Percentiles rank a stretch among this genome's conserved stretches.
phyloP scores from a whole-genome alignment of 202 grass and related monocot genomes.

The Panicum hallii region DNA sequence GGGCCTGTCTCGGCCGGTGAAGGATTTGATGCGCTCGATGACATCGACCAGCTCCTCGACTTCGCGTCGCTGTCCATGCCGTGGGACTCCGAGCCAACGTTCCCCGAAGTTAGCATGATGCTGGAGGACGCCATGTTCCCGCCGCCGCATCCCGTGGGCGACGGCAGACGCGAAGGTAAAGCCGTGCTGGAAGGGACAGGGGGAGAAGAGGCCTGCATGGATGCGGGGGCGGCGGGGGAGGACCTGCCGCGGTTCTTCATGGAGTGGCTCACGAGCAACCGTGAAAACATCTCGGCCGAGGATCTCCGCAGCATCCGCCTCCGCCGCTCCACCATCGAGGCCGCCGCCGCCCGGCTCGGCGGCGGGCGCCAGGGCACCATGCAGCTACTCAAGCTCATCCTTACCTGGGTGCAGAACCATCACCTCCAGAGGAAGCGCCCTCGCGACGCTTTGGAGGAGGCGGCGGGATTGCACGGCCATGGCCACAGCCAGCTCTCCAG shows the following conservation, averaged over 20 bases:
- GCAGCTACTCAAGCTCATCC: slow-evolving; percentile 92
- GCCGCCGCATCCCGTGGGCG: slow-evolving; percentile 15
- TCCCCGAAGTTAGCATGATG: slow-evolving; percentile 56
- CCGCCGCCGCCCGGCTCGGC: slow-evolving; percentile 71
- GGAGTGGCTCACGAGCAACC: slow-evolving; percentile 93
- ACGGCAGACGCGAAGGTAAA: slow-evolving; percentile 21
- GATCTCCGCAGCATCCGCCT: slow-evolving; percentile 92
- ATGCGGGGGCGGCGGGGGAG: slow-evolving; percentile 41
- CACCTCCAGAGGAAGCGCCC: slow-evolving; percentile 75
- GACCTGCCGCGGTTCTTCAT: slow-evolving; percentile 87
- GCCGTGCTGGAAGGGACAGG: background rate
- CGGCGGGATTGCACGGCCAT: slow-evolving; percentile 5
- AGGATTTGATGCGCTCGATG: slow-evolving; percentile 42
- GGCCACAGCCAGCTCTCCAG: slow-evolving; percentile 16
- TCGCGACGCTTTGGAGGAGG: slow-evolving; percentile 37
- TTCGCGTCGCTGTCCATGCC: slow-evolving; percentile 66
- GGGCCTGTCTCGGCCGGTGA: slow-evolving; percentile 21
- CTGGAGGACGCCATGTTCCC: slow-evolving; percentile 51
- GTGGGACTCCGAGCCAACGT: slow-evolving; percentile 73
- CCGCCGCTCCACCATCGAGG: slow-evolving; percentile 82
- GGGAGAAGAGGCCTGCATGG: slow-evolving; percentile 41
- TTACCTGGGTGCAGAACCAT: slow-evolving; percentile 91
- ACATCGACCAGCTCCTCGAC: slow-evolving; percentile 67
- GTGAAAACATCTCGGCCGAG: slow-evolving; percentile 78
- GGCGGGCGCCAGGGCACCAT: slow-evolving; percentile 65